Percentiles rank a stretch among this genome's conserved stretches.
phyloP scores from a whole-genome alignment of 1,139 yeast genomes.

The Yamadazyma membranifaciens region DNA sequence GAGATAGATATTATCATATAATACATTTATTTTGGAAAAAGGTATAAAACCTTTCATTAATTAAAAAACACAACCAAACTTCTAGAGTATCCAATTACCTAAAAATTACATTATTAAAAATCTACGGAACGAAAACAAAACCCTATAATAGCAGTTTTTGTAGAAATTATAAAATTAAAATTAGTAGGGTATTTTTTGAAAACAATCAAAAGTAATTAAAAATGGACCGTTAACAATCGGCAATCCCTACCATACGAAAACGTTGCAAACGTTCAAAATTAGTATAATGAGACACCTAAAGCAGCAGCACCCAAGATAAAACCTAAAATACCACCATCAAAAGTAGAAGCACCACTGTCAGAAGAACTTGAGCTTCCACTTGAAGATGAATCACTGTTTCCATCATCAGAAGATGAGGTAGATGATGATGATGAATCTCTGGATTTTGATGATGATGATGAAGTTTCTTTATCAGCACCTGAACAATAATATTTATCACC shows the following conservation, averaged over 20 bases:
- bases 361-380: slow-evolving; percentile 20
- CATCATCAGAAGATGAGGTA: slow-evolving; percentile 13
- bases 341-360: slow-evolving; percentile 27
- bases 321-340: slow-evolving; percentile 45
- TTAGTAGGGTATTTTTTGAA: too few species aligned
- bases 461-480: slow-evolving; percentile 53
- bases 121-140: background rate
- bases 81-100: slow-evolving; percentile 4
- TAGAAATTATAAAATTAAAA: too few species aligned
- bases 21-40: slow-evolving; percentile 5
- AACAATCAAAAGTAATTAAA: background rate
- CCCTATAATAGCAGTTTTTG: too few species aligned
- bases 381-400: slow-evolving; percentile 25
- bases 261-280: slow-evolving; percentile 18
- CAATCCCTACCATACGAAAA: too few species aligned
- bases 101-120: background rate
- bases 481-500: slow-evolving; percentile 88
- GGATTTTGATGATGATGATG: slow-evolving; percentile 45
- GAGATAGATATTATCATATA: background rate
- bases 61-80: slow-evolving; percentile 2
- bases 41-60: background rate
- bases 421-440: slow-evolving; percentile 25
- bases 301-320: slow-evolving; percentile 62
- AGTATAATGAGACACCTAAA: slow-evolving; percentile 59
- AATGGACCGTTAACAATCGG: too few species aligned